These are phyloP conservation scores for Dothideomycetes sp. DNA, from an alignment of 2,329 filamentous ascomycete species.

Conservation along the genomic window DNA sequence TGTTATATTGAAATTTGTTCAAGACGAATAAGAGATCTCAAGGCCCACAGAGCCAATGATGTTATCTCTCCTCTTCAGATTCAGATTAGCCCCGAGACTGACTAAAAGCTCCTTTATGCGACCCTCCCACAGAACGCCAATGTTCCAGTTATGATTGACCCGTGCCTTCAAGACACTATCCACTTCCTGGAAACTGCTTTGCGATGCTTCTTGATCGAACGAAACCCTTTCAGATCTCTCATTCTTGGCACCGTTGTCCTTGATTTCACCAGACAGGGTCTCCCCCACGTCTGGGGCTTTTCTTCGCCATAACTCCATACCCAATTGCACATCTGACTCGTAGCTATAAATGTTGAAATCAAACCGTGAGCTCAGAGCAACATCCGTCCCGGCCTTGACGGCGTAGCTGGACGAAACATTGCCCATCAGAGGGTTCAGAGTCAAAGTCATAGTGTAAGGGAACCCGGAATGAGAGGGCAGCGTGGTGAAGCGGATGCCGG, in stretches of 20 bases:
- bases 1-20: slow-evolving; percentile 26
- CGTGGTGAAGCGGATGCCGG: slow-evolving; percentile 83
- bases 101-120: slow-evolving; percentile 87
- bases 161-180: slow-evolving; percentile 83
- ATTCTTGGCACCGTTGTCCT: slow-evolving; percentile 16
- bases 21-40: slow-evolving; percentile 76
- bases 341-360: slow-evolving; percentile 99
- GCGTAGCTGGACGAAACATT: slow-evolving; percentile 87
- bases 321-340: slow-evolving; percentile 86
- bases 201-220: neutral
- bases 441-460: slow-evolving; percentile 86
- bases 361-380: slow-evolving; percentile 81
- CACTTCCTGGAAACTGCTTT: slow-evolving; percentile 41
- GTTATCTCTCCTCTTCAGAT: slow-evolving; percentile 65
- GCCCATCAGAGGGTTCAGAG: slow-evolving; percentile 88
- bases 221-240: too few species aligned
- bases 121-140: slow-evolving; percentile 87
- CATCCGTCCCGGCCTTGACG: slow-evolving; percentile 71
- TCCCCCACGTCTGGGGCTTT: slow-evolving; percentile 11
- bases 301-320: slow-evolving; percentile 82
- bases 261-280: neutral
- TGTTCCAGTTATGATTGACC: slow-evolving; percentile 77
- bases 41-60: slow-evolving; percentile 68
- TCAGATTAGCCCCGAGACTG: slow-evolving; percentile 78
- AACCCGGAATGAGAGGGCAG: slow-evolving; percentile 72